Evolutionary conservation across 768 basidiomycete genomes (phyloP).

Genomic region (Lentinula edodes): DNA sequence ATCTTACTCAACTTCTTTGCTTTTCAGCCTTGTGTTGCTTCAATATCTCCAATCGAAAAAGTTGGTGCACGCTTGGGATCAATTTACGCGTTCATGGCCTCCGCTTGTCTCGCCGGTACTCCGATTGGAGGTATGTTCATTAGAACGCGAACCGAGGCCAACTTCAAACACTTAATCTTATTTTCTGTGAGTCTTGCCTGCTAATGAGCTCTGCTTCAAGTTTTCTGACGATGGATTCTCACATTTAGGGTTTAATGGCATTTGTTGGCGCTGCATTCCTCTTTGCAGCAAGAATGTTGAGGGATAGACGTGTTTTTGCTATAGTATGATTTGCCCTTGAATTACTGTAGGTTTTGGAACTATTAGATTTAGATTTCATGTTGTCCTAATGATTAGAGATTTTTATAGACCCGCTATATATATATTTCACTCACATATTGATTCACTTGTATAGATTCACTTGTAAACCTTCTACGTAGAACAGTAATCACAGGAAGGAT

Average conservation of each 20-base stretch:
- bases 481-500: no score
- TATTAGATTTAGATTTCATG: background rate
- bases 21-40: conserved; percentile 15
- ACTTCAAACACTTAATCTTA: conserved; percentile 20
- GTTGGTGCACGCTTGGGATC: conserved; percentile 22
- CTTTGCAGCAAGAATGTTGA: background rate
- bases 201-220: background rate
- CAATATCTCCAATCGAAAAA: conserved; percentile 18
- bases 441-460: no score
- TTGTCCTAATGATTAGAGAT: no score
- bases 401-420: no score
- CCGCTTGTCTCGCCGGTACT: conserved; percentile 19
- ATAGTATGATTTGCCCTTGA: background rate
- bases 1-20: no score
- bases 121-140: conserved; percentile 20
- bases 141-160: conserved; percentile 8
- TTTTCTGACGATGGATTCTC: background rate
- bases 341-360: background rate
- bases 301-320: background rate
- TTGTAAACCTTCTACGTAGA: no score
- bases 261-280: background rate
- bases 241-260: background rate
- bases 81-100: conserved; percentile 17
- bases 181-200: conserved; percentile 15
- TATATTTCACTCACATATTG: no score